Conservation (phyloP, 1,284 basidiomycete species). For the Trametes hirsuta region DNA sequence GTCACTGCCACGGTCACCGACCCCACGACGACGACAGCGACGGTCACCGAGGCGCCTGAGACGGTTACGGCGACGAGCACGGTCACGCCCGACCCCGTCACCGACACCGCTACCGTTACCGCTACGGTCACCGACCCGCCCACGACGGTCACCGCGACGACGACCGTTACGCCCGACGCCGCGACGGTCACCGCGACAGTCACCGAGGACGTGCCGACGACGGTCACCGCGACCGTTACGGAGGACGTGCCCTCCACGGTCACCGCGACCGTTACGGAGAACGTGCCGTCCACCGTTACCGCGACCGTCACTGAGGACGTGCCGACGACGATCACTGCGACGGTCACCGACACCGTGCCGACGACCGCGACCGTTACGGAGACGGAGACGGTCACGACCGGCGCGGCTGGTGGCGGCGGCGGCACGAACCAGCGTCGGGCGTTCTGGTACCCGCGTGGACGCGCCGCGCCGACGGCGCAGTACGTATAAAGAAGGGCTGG, state of each 20-base stretch:
- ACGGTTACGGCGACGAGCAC: no score
- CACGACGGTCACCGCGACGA: not conserved
- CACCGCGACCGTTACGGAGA: not conserved
- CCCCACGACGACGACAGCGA: no score
- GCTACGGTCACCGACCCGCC: not conserved
- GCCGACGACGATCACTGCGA: not conserved
- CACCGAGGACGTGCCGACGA: not conserved
- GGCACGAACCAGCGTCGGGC: no score
- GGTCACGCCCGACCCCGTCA: no score
- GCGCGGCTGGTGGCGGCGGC: no score
- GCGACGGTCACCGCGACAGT: not conserved
- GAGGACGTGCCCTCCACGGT: not conserved
- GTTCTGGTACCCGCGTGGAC: no score
- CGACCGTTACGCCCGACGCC: not conserved
- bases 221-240: not conserved
- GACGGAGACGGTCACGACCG: no score
- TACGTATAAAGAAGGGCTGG: no score
- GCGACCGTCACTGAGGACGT: not conserved
- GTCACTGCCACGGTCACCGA: not conserved
- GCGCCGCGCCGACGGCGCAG: no score
- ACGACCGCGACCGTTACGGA: not conserved
- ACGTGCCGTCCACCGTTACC: no score
- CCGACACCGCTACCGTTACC: not conserved
- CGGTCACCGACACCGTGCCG: no score
- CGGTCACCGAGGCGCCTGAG: no score